Evolutionary conservation across 208 protist species (phyloP), one percentile per base, ranked within the genome.

Genomic region (Acanthamoeba triangularis): DNA sequence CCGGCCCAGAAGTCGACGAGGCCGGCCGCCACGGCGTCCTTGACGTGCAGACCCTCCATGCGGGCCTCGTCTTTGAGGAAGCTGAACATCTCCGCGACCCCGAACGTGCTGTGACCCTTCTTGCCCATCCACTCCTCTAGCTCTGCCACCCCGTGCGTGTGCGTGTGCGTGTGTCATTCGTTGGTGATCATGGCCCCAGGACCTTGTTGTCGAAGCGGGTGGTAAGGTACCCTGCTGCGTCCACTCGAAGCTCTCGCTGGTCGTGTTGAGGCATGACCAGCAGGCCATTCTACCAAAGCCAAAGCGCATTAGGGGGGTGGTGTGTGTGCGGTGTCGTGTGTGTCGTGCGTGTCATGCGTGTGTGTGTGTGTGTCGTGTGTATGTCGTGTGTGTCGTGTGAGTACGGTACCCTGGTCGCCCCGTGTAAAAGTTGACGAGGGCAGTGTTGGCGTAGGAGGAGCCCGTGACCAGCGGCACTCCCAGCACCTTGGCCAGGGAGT

Each of bases 381-480:
- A n/a, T n/a, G n/a, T n/a, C n/a, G n/a, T n/a, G n/a, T n/a, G n/a
- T n/a, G n/a, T n/a, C n/a, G n/a, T n/a, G n/a, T n/a, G n/a, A n/a
- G n/a, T n/a, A n/a, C n/a, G n/a, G n/a, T n/a, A n/a, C 59, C 59
- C 59, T 8, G 59, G 59, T 11, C 76, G 35, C n/a, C 76, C 76
- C 2, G 76, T 69, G 41, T 69, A 91, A 54, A 72, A 91, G 35
- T 91, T 91, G 84, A 91, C 84, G 30, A 91, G n/a, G 30, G 59
- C 59, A 5, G 84, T 91, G 30, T 91, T 91, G 84, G 84, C 84
- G 59, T 91, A 91, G n/a, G 84, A 91, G 30, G 84, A 91, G 56
- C 84, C 84, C 84, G 59, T 28, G 14, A 91, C 84, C 30, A 72
- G 7, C 30, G 84, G 84, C 35, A 91, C 25, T 1, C 56, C 84